Conservation (phyloP, 345 rosid genomes). For the Eucalyptus regnans region DNA sequence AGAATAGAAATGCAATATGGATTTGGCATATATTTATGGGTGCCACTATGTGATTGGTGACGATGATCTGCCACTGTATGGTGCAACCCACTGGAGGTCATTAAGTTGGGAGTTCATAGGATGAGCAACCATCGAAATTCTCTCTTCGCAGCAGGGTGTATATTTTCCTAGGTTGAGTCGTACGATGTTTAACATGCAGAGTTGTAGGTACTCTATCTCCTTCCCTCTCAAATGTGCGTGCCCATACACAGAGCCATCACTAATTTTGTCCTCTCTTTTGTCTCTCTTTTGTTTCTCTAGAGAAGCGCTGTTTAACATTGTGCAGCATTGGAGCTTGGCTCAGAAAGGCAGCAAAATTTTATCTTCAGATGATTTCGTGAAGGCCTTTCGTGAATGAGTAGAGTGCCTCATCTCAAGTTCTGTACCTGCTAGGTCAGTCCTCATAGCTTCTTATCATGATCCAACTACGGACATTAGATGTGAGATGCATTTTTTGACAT, state of each 20-base stretch:
- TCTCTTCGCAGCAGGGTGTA: background rate
- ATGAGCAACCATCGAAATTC: background rate
- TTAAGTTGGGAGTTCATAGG: background rate
- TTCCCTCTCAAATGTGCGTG: background rate
- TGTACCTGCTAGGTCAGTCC: background rate
- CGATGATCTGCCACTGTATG: background rate
- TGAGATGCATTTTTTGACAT: background rate
- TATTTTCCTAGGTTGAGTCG: background rate
- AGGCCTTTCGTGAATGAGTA: background rate
- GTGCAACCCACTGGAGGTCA: background rate
- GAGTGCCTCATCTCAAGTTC: background rate
- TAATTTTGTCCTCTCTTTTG: background rate
- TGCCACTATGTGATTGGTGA: background rate
- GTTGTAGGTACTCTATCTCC: background rate
- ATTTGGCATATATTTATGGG: background rate
- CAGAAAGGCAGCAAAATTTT: background rate
- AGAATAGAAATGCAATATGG: background rate
- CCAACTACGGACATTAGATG: background rate
- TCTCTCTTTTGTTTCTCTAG: background rate
- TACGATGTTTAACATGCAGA: background rate
- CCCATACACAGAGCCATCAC: background rate
- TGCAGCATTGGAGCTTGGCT: background rate
- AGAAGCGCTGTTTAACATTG: background rate
- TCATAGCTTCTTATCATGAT: background rate
- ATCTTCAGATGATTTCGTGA: background rate